phyloP scores from a whole-genome alignment of 108 stramenopile genomes.

The Conticribra guillardii region DNA sequence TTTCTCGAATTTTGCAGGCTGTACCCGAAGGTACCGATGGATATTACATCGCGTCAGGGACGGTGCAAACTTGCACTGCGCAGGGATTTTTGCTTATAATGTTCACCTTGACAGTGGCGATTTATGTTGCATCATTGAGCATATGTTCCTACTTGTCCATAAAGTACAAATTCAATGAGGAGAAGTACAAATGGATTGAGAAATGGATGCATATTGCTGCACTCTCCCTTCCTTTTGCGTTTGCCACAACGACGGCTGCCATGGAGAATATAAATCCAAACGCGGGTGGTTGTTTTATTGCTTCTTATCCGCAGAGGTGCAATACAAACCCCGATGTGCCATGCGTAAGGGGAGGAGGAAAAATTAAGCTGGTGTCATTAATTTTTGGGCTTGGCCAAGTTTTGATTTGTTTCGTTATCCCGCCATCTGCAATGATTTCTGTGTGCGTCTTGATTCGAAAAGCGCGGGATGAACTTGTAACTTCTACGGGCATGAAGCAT shows the following conservation, averaged over 20 bases:
- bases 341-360: conserved; percentile 2
- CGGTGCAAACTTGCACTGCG: conserved; percentile 4
- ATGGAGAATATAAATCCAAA: conserved; percentile 7
- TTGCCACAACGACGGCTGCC: background rate
- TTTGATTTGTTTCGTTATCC: conserved; percentile 3
- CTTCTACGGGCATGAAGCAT: background rate
- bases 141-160: conserved; percentile 10
- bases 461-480: background rate
- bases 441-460: conserved; percentile 7
- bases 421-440: background rate
- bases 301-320: background rate
- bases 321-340: background rate
- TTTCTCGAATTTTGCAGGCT: background rate
- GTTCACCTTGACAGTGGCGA: conserved; percentile 4
- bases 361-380: background rate
- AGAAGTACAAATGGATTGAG: conserved; percentile 12
- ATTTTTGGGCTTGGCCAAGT: background rate
- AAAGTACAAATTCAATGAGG: conserved; percentile 5
- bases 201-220: conserved; percentile 6
- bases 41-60: conserved; percentile 16
- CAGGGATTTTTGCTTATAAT: conserved; percentile 9
- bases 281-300: background rate
- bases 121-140: conserved; percentile 9
- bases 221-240: background rate
- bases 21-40: conserved; percentile 9